Conservation (phyloP, 2,329 filamentous ascomycete species). For the Fusarium ramigenum region DNA sequence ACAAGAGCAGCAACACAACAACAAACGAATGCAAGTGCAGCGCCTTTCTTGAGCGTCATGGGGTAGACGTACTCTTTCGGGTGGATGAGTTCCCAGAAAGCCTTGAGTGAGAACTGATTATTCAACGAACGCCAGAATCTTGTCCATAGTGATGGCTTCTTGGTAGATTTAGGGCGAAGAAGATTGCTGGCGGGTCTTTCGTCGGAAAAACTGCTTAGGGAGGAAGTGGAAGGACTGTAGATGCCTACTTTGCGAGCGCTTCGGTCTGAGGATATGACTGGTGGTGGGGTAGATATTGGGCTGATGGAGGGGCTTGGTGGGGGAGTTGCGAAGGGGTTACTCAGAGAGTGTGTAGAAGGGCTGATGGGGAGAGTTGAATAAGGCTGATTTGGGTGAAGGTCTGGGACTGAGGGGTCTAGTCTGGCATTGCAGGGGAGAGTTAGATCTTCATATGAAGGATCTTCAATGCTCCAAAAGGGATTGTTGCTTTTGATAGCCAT, state of each 20-base stretch:
- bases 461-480: neutral
- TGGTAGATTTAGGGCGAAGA: neutral
- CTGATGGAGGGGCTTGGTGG: neutral
- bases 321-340: neutral
- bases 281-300: neutral
- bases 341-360: neutral
- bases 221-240: neutral
- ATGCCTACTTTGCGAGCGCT: conserved; percentile 3
- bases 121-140: neutral
- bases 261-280: neutral
- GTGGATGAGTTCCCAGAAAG: conserved; percentile 3
- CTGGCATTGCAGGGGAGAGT: neutral
- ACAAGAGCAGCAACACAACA: neutral
- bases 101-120: neutral
- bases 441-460: neutral
- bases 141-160: neutral
- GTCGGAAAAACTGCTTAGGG: neutral
- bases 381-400: neutral
- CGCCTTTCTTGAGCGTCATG: neutral
- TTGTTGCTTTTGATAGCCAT: neutral
- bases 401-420: neutral
- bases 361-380: neutral
- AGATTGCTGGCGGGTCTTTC: neutral
- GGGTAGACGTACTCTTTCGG: neutral
- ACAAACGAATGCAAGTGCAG: neutral